Evolutionary conservation across 2,329 filamentous ascomycete genomes (phyloP), one percentile per base, ranked within the genome.

Genomic region (Aspergillus niger): DNA sequence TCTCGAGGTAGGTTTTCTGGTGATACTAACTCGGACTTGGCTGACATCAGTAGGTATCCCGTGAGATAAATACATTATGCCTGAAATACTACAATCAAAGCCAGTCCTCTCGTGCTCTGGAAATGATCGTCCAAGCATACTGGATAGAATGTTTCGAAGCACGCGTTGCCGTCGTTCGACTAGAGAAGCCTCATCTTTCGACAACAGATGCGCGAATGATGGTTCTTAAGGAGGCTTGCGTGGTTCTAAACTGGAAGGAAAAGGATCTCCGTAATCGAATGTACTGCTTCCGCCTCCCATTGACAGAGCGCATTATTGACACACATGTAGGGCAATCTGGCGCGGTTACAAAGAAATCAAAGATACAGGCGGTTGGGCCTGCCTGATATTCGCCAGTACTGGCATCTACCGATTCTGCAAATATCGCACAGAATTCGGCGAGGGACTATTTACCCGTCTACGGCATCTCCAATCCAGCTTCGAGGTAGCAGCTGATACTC

Each of bases 341-440:
- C 79, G 82, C 55, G 83, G 84, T 10, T 86, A 86, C 68, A 81
- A 83, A 63, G 83, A 86, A 67, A 85, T 86, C 65, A 83, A 85
- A 70, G 80, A 84, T 54, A 78, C 80, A 17, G 84, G 81, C 3
- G 84, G 84, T 3, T 86, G 83, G 83, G 80, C 79, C 2, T 78
- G 82, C 10, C 76, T 86, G 3, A 80, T 85, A 2, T 86, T 86
- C 64, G 80, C 84, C 4, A 83, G 84, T 36, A 82, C 83, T 73
- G 84, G 84, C 1, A 79, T 86, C 13, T 86, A 86, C 69, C 78
- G 84, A 7, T 84, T 86, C 69, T 86, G 83, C 79, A 86, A 86
- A 67, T 86, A 86, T 67, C 79, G 84, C 47, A 80, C 82, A 0
- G 81, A 81, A 4, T 85, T 86, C 66, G 78, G 80, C 44, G 76